These are phyloP conservation scores for Cyclostephanos invisitatus DNA, from an alignment of 108 stramenopile species.

Conservation along the genomic window DNA sequence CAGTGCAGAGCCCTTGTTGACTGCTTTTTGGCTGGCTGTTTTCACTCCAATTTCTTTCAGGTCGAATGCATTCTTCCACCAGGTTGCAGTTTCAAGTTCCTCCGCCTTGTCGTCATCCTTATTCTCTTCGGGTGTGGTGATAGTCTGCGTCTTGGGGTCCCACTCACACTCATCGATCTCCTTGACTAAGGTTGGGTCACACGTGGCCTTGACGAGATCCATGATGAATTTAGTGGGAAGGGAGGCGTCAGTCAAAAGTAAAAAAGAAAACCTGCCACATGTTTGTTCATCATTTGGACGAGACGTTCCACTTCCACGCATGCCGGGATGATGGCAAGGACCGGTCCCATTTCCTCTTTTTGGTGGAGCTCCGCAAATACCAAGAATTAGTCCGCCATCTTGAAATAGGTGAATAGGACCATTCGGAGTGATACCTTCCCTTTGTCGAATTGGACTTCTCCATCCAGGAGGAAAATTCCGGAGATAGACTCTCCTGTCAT, in stretches of 20 bases:
- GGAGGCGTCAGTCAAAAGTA: not conserved
- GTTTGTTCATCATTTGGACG: not conserved
- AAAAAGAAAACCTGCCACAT: not conserved
- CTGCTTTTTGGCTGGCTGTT: no score
- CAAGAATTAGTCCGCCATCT: not conserved
- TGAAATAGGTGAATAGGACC: constrained; percentile 1
- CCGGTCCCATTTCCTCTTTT: not conserved
- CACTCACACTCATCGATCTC: constrained; percentile 1
- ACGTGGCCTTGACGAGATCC: not conserved
- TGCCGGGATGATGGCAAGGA: not conserved
- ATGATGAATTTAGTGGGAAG: not conserved
- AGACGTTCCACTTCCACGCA: not conserved
- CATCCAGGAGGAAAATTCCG: no score
- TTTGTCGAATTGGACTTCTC: not conserved
- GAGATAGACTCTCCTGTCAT: not conserved
- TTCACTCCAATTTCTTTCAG: no score
- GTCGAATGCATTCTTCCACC: not conserved
- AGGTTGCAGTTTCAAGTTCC: not conserved
- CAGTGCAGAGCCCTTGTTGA: no score
- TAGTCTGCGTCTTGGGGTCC: not conserved
- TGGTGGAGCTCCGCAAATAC: not conserved
- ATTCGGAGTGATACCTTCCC: not conserved
- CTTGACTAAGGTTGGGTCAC: not conserved
- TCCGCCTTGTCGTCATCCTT: not conserved
- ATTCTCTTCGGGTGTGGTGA: not conserved